A percentile compares a stretch with the other conserved stretches of the same genome.
Evolutionary conservation across 2,329 filamentous ascomycete genomes (phyloP).

Genomic region (Leptosphaerulina australis): DNA sequence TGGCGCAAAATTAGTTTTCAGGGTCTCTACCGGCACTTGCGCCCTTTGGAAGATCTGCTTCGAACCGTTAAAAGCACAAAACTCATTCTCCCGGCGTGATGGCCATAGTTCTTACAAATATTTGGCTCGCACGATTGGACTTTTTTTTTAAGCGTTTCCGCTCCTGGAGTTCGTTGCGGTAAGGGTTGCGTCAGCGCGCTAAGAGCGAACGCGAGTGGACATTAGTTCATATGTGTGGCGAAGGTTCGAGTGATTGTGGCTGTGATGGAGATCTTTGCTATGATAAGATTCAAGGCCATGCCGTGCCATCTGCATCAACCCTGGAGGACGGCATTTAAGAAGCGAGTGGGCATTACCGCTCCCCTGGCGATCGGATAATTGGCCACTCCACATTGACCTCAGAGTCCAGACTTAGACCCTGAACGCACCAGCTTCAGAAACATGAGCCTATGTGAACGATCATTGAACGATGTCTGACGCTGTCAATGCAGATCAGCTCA

Average conservation of each 20-base stretch:
- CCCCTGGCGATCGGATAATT: constrained; percentile 21
- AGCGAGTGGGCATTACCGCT: constrained; percentile 12
- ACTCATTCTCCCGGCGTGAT: background rate
- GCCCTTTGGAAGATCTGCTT: background rate
- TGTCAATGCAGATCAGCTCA: background rate
- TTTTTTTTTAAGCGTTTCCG: background rate
- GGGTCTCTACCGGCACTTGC: constrained; percentile 1
- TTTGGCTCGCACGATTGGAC: background rate
- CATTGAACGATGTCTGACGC: background rate
- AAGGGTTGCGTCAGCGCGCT: background rate
- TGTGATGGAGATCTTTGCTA: constrained; percentile 24
- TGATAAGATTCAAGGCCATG: background rate
- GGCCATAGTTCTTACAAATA: background rate
- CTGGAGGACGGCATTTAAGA: background rate
- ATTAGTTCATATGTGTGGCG: constrained; percentile 17
- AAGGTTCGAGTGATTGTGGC: constrained; percentile 15
- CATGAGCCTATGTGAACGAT: background rate
- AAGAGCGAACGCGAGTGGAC: constrained; percentile 1
- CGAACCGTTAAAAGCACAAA: background rate
- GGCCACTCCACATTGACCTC: constrained; percentile 7
- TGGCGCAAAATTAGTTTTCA: constrained; percentile 19
- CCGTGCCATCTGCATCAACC: too few species aligned
- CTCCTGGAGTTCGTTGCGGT: background rate
- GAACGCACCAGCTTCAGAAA: constrained; percentile 11
- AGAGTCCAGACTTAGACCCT: constrained; percentile 10